A percentile compares a stretch with the other conserved stretches of the same genome.
These are phyloP conservation scores for Xylaria digitata DNA, from an alignment of 2,329 filamentous ascomycete genomes.

Conservation along the genomic window DNA sequence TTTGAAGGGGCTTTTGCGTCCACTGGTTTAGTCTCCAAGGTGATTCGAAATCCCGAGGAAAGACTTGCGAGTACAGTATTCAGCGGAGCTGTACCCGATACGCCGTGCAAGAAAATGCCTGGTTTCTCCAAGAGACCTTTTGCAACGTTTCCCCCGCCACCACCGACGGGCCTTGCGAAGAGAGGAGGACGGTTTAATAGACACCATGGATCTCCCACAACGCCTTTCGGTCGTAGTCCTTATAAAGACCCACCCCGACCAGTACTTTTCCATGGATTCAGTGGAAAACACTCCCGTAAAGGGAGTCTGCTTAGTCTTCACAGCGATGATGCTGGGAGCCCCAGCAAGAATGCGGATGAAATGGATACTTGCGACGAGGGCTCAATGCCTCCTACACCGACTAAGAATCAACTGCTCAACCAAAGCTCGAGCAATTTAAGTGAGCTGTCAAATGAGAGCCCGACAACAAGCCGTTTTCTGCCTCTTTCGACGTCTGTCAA, in stretches of 20 bases:
- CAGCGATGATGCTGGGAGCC: conserved; percentile 74
- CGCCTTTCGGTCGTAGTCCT: conserved; percentile 76
- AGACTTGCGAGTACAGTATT: conserved; percentile 66
- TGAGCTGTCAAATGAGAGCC: conserved; percentile 58
- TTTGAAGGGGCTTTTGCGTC: conserved; percentile 90
- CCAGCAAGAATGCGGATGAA: conserved; percentile 58
- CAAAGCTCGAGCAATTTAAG: conserved; percentile 51
- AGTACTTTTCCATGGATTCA: conserved; percentile 73
- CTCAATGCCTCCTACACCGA: conserved; percentile 93
- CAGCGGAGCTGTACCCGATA: conserved; percentile 80
- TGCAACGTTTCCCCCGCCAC: conserved; percentile 71
- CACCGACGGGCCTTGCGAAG: conserved; percentile 66
- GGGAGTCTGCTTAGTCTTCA: conserved; percentile 85
- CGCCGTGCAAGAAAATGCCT: conserved; percentile 85
- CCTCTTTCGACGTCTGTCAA: conserved; percentile 57
- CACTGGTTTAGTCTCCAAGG: conserved; percentile 93
- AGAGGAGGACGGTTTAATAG: conserved; percentile 71
- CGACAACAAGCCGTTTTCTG: conserved; percentile 60
- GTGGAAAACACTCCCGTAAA: conserved; percentile 59
- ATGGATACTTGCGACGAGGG: conserved; percentile 60
- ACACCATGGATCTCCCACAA: conserved; percentile 82
- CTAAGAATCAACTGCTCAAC: conserved; percentile 71
- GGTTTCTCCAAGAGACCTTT: conserved; percentile 60
- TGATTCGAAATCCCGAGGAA: conserved; percentile 84
- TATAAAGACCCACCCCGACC: conserved; percentile 69